Percentiles rank a stretch among this genome's conserved stretches.
Evolutionary conservation across 2,329 filamentous ascomycete genomes (phyloP).

Genomic region (Alternaria triticina): DNA sequence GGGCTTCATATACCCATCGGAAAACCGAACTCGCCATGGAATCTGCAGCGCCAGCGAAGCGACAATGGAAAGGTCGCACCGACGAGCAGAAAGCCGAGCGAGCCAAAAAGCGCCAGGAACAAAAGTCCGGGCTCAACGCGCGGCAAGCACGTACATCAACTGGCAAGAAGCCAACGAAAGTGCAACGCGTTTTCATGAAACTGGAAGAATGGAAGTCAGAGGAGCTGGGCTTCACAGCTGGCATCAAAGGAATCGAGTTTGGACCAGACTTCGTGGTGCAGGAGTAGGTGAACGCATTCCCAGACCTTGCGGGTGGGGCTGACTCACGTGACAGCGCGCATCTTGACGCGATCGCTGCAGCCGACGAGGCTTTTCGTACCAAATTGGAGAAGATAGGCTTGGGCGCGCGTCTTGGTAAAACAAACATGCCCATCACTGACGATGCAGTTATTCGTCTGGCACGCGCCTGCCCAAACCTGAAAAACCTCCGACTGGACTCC

Average conservation of each 20-base stretch:
- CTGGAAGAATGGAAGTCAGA: neutral
- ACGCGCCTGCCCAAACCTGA: neutral
- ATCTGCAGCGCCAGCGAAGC: neutral
- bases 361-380: neutral
- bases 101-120: neutral
- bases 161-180: neutral
- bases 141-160: neutral
- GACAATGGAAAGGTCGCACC: neutral
- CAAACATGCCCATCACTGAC: neutral
- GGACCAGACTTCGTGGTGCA: neutral
- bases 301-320: neutral
- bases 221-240: neutral
- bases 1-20: neutral
- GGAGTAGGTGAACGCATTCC: neutral
- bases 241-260: neutral
- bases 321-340: neutral
- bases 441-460: neutral
- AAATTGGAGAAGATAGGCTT: neutral
- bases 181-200: neutral
- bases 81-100: neutral
- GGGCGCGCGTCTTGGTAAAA: neutral
- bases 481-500: fast-evolving
- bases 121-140: neutral
- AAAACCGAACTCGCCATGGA: neutral
- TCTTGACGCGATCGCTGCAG: neutral